Evolutionary conservation across 2,329 filamentous ascomycete species (phyloP), one percentile per base, ranked within the genome.

Genomic region (Pseudogymnoascus pannorum): DNA sequence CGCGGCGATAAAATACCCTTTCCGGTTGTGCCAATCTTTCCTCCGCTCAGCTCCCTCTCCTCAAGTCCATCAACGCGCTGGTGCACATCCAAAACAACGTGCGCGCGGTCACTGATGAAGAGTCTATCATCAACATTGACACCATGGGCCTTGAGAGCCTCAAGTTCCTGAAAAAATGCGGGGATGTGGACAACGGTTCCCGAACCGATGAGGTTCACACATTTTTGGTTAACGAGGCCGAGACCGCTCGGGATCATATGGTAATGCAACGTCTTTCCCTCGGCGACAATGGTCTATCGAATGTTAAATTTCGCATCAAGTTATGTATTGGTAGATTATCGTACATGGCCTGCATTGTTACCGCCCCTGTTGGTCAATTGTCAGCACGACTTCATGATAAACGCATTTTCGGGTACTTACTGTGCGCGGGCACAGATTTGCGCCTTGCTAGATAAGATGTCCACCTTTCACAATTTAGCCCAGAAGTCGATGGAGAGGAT

Each of bases 151-250:
- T 87, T 80, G 24, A 88, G 73, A 14, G 77, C 80, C 62, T 79
- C 75, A 51, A 89, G 76, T 72, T 89, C 86, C 66, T 81, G 80
- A 78, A 88, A 87, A 77, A 88, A 87, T 60, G 78, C 63, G 11
- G 84, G 83, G 61, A 88, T 79, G 73, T 90, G 83, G 66, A 90
- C 85, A 63, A 89, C 83, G 40, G 83, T 81, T 54, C 79, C 87
- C 57, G 86, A 87, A 63, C 88, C 89, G 71, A 92, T 87, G 62
- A 92, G 77, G 76, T 92, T 92, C 68, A 84, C 79, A 72, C 83
- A 89, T 44, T 77, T 77, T 5, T 87, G 86, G 71, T 88, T 89
- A 66, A 92, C 79, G 64, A 92, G 81, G 63, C 89, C 89, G 61
- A 84, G 88, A 22, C 86, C 83, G 58, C 87, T 75, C 63, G 88